A percentile compares a stretch with the other conserved stretches of the same genome.
These are phyloP conservation scores for Aspergillus candidus DNA, from an alignment of 2,329 filamentous ascomycete genomes.

Conservation along the genomic window DNA sequence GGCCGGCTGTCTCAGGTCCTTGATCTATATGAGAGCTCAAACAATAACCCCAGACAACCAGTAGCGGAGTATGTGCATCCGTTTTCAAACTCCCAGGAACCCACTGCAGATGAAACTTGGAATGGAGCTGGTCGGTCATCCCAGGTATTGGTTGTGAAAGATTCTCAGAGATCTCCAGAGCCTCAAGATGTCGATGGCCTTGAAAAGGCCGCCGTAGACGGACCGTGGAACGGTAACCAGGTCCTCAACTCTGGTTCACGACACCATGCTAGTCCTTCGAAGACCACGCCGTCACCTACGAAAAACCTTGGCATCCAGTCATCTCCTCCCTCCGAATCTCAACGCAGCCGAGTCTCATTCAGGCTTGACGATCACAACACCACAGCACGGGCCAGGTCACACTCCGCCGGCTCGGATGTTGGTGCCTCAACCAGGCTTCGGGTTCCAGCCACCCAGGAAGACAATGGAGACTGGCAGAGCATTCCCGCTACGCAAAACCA, in stretches of 20 bases:
- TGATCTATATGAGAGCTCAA: slow-evolving; percentile 20
- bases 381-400: slow-evolving; percentile 5
- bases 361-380: slow-evolving; percentile 2
- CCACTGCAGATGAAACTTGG: slow-evolving; percentile 4
- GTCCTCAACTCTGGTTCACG: slow-evolving; percentile 1
- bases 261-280: slow-evolving; percentile 6
- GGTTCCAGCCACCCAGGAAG: slow-evolving; percentile 6
- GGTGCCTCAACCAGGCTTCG: slow-evolving; percentile 6
- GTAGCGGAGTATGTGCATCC: slow-evolving; percentile 2
- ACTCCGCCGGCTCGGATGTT: slow-evolving; percentile 5
- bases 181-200: slow-evolving; percentile 6
- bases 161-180: slow-evolving; percentile 32
- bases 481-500: slow-evolving; percentile 8
- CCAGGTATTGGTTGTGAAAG: slow-evolving; percentile 31
- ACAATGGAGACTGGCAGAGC: slow-evolving; percentile 10
- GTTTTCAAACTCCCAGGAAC: slow-evolving; percentile 1
- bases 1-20: slow-evolving; percentile 35
- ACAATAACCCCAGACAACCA: slow-evolving; percentile 6
- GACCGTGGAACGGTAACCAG: slow-evolving; percentile 3
- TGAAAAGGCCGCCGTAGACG: background rate
- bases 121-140: slow-evolving; percentile 19
- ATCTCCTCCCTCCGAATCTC: slow-evolving; percentile 20
- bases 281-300: slow-evolving; percentile 13
- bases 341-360: slow-evolving; percentile 7
- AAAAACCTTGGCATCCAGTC: slow-evolving; percentile 14